phyloP scores from a whole-genome alignment of 805 yeast species.

The Candida namnaoensis region DNA sequence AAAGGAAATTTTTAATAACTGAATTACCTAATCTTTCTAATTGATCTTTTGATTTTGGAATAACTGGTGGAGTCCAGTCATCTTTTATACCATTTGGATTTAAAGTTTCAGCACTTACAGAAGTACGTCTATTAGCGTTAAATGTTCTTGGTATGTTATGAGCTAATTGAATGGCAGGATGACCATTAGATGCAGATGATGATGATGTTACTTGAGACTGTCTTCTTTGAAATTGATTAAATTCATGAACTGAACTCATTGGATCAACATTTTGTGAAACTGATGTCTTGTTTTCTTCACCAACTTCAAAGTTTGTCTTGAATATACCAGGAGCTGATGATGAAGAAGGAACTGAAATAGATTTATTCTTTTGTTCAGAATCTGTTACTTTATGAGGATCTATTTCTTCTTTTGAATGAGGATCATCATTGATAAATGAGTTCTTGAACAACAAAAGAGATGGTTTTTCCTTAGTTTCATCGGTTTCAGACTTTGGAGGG shows the following conservation, averaged over 20 bases:
- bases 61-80: conserved; percentile 67
- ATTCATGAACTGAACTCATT: conserved; percentile 1
- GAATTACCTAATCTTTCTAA: conserved; percentile 57
- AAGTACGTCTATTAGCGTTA: conserved; percentile 78
- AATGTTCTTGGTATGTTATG: conserved; percentile 45
- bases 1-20: conserved; percentile 76
- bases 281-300: conserved; percentile 9
- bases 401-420: conserved; percentile 36
- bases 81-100: conserved; percentile 63
- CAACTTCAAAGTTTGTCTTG: conserved; percentile 16
- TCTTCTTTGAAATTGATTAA: conserved; percentile 1
- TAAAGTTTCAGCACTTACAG: conserved; percentile 84
- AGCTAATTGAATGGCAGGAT: conserved; percentile 3
- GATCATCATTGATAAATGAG: conserved; percentile 59
- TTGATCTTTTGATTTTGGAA: conserved; percentile 55
- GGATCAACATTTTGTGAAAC: conserved; percentile 14
- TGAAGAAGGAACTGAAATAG: no score
- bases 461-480: conserved; percentile 2
- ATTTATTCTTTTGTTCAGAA: no score
- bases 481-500: conserved; percentile 7
- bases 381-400: conserved; percentile 4
- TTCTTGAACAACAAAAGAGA: conserved; percentile 33
- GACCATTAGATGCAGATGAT: conserved; percentile 4
- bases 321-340: conserved; percentile 6
- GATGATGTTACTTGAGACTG: not conserved